A percentile compares a stretch with the other conserved stretches of the same genome.
These are phyloP conservation scores for Fonsecaea pugnacius DNA, from an alignment of 2,329 filamentous ascomycete species.

Conservation along the genomic window DNA sequence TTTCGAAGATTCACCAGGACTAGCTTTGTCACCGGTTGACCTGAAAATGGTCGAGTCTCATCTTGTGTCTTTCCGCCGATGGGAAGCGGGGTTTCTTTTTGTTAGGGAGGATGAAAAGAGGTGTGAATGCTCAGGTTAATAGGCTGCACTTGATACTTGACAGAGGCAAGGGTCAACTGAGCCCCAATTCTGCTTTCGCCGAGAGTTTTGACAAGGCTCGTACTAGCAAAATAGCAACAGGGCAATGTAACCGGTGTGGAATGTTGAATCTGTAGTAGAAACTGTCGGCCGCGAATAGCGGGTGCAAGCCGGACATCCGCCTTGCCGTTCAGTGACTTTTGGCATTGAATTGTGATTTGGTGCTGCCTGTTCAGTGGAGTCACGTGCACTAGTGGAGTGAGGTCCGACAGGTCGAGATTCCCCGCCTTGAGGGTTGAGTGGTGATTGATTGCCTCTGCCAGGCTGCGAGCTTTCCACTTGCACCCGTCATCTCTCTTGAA, in stretches of 20 bases:
- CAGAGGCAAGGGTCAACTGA: not conserved
- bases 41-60: too few relatives aligned
- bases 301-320: not conserved
- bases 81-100: constrained; percentile 3
- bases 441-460: constrained; percentile 22
- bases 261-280: not conserved
- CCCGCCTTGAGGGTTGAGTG: constrained; percentile 5
- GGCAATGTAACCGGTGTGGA: constrained; percentile 1
- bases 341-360: constrained; percentile 1
- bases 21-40: not conserved
- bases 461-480: constrained; percentile 20
- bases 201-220: not conserved
- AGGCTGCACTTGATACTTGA: not conserved
- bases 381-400: not conserved
- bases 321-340: not conserved
- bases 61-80: too few relatives aligned
- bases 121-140: not conserved
- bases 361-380: not conserved
- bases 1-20: not conserved
- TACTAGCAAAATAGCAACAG: not conserved
- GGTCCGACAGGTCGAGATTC: not conserved
- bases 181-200: not conserved
- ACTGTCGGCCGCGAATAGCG: not conserved
- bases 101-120: not conserved
- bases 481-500: constrained; percentile 25